A percentile compares a stretch with the other conserved stretches of the same genome.
Conservation (phyloP, 176 grass and related monocot species). For the Avena sativa region DNA sequence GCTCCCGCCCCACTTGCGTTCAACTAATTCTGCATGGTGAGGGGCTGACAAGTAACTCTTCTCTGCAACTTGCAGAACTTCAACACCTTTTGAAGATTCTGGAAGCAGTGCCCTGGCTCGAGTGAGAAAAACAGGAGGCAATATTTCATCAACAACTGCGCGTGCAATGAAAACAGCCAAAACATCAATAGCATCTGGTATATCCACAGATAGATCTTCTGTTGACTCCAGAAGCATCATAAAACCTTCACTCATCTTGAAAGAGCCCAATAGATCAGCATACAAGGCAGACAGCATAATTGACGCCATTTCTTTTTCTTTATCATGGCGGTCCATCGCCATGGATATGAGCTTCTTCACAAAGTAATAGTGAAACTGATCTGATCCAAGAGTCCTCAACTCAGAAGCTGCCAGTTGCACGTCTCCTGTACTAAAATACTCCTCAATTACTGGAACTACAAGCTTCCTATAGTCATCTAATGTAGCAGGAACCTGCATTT, state of each 20-base stretch:
- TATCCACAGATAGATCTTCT: slow-evolving; percentile 77
- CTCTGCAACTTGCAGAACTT: slow-evolving; percentile 64
- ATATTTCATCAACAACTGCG: slow-evolving; percentile 79
- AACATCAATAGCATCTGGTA: slow-evolving; percentile 76
- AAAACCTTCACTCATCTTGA: slow-evolving; percentile 74
- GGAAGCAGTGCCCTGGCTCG: slow-evolving; percentile 63
- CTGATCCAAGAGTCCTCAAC: slow-evolving; percentile 59
- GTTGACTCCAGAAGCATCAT: slow-evolving; percentile 72
- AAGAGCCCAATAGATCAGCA: slow-evolving; percentile 68
- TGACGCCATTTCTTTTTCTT: slow-evolving; percentile 92
- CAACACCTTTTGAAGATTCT: slow-evolving; percentile 62
- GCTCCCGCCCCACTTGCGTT: slow-evolving; percentile 76
- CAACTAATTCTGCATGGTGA: slow-evolving; percentile 78
- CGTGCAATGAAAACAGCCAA: slow-evolving; percentile 78
- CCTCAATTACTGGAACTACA: slow-evolving; percentile 68
- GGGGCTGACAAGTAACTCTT: slow-evolving; percentile 87
- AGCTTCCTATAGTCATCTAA: slow-evolving; percentile 71
- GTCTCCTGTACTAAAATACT: slow-evolving; percentile 87
- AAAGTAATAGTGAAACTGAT: slow-evolving; percentile 74
- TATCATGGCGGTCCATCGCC: slow-evolving; percentile 89
- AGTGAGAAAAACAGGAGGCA: slow-evolving; percentile 73
- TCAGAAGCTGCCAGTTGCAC: slow-evolving; percentile 72
- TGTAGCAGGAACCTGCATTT: slow-evolving; percentile 61
- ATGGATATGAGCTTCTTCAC: slow-evolving; percentile 88
- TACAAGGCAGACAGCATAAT: slow-evolving; percentile 76